Evolutionary conservation across 345 rosid genomes (phyloP), one percentile per base, ranked within the genome.

Genomic region (Turnera subulata): DNA sequence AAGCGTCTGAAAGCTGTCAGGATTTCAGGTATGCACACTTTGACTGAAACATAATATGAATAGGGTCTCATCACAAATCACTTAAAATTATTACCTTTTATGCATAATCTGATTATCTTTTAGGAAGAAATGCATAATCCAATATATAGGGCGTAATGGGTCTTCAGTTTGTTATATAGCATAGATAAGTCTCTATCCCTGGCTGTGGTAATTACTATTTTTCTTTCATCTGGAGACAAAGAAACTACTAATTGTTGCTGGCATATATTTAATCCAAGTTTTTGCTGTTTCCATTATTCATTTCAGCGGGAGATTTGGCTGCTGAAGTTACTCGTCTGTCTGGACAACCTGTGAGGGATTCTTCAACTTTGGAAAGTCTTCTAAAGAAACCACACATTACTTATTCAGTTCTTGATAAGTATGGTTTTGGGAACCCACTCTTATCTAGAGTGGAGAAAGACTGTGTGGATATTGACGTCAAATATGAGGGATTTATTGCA

Each of bases 381-480:
- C 78, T 92, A 16, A 92, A 92, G 78, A 92, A 89, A 83, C 99
- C 99, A 17, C 99, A 92, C 62, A 69, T 92, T 53, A 81, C 70
- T 45, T 89, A 92, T 70, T 70, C 63, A 55, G 70, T 92, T 76
- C 78, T 92, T 47, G 93, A 84, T 61, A 78, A 77, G 60, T 95
- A 91, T 74, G 96, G 98, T 55, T 88, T 81, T 65, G 98, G 98
- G 52, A 85, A 84, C 46, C 67, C 70, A 61, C 64, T 59, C 62
- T 74, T 91, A 66, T 77, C 84, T 19, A 78, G 84, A 74, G 73
- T 56, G 63, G 98, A 91, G 76, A 91, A 88, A 76, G 82, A 84
- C 54, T 85, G 98, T 63, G 88, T 88, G 8, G 98, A 88, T 81
- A 84, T 85, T 38, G 98, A 91, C 77, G 82, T 88, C 60, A 92